Conservation (phyloP, 129 eudicot genomes). For the Solidago caesia region DNA sequence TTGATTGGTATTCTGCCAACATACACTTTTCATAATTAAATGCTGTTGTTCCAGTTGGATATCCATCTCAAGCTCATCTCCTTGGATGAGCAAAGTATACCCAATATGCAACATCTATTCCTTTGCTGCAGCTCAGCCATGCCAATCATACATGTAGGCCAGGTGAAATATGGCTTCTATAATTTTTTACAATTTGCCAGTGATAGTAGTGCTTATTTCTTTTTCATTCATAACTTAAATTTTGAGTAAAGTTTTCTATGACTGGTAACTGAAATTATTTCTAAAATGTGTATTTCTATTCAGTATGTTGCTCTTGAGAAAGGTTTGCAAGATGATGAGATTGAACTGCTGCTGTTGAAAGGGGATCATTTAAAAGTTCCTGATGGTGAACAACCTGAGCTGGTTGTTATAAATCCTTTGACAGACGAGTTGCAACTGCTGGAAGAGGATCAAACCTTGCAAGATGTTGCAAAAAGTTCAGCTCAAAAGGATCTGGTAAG, state of each 20-base stretch:
- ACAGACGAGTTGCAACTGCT: constrained; percentile 46
- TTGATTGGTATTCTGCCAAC: neutral
- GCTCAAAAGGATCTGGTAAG: constrained; percentile 55
- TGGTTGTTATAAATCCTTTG: constrained; percentile 39
- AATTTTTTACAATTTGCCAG: neutral
- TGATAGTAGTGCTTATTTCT: neutral
- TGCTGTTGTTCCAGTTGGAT: constrained; percentile 48
- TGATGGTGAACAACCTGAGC: constrained; percentile 28
- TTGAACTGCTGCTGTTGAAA: constrained; percentile 53
- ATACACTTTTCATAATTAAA: constrained; percentile 8
- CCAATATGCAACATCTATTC: constrained; percentile 46
- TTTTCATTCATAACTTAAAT: too few species aligned
- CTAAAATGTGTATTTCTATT: constrained; percentile 22
- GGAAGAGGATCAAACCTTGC: constrained; percentile 52
- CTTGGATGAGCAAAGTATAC: constrained; percentile 50
- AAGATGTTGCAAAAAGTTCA: constrained; percentile 42
- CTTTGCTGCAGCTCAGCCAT: constrained; percentile 60
- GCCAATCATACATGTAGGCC: constrained; percentile 42
- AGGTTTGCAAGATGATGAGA: constrained; percentile 42
- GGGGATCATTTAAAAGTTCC: constrained; percentile 19
- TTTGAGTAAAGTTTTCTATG: neutral
- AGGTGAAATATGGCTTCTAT: constrained; percentile 35
- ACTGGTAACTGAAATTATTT: constrained; percentile 16
- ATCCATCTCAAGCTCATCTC: constrained; percentile 50
- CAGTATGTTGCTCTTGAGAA: constrained; percentile 63